phyloP scores from a whole-genome alignment of 805 yeast genomes.

The Candida yuanshanica region DNA sequence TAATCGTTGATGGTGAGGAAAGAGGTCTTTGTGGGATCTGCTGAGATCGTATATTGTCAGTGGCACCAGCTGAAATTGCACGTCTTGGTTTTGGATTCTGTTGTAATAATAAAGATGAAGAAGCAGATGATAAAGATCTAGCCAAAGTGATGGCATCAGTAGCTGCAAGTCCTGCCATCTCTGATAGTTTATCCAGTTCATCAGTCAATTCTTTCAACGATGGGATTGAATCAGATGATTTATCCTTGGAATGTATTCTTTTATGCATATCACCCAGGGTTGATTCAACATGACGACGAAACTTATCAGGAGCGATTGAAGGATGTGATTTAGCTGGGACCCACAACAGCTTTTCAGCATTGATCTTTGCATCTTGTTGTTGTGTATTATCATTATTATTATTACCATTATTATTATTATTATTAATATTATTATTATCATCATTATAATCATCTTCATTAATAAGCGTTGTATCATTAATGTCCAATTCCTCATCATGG shows the following conservation, averaged over 20 bases:
- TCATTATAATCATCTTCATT: slow-evolving; percentile 2
- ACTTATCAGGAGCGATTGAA: slow-evolving; percentile 88
- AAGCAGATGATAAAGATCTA: slow-evolving; percentile 66
- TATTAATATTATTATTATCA: slow-evolving; percentile 3
- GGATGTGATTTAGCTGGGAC: slow-evolving; percentile 96
- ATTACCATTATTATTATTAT: neutral
- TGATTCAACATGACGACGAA: slow-evolving; percentile 56
- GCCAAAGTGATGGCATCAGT: slow-evolving; percentile 82
- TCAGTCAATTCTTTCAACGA: slow-evolving; percentile 66
- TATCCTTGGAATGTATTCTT: slow-evolving; percentile 8
- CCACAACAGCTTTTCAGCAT: slow-evolving; percentile 61
- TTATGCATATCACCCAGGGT: slow-evolving; percentile 25
- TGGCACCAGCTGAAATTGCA: neutral
- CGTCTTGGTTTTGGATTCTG: neutral
- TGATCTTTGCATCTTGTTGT: slow-evolving; percentile 1
- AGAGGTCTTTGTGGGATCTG: neutral
- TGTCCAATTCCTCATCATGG: neutral
- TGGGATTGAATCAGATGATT: slow-evolving; percentile 35
- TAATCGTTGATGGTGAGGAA: neutral
- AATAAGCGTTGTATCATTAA: slow-evolving; percentile 3
- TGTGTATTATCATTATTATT: slow-evolving; percentile 2
- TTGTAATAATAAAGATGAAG: slow-evolving; percentile 39
- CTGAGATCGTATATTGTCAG: neutral
- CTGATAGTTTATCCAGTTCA: slow-evolving; percentile 70
- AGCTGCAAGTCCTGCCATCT: slow-evolving; percentile 71